A percentile compares a stretch with the other conserved stretches of the same genome.
Evolutionary conservation across 1,139 yeast genomes (phyloP).

Genomic region (Candida tunisiensis): DNA sequence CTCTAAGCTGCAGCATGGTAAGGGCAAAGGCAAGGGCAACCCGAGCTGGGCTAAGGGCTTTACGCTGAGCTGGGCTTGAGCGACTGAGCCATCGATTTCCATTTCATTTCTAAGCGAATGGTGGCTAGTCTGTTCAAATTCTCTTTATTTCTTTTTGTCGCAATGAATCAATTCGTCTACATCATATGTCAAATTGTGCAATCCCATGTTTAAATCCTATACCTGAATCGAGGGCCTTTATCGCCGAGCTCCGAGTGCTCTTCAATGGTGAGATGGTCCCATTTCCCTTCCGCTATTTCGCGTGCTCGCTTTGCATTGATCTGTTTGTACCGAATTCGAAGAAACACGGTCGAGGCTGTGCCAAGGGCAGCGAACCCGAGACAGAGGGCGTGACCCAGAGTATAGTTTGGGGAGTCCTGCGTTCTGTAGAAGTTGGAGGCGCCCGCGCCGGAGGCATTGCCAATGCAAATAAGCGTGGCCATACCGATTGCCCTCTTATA

Average conservation of each 20-base stretch:
- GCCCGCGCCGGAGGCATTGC: constrained; percentile 24
- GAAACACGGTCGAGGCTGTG: constrained; percentile 1
- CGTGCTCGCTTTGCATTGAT: constrained; percentile 11
- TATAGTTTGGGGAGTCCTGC: constrained; percentile 17
- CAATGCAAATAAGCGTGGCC: constrained; percentile 26
- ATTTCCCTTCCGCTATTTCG: constrained; percentile 13
- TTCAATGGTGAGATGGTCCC: constrained; percentile 10
- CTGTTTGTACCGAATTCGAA: constrained; percentile 8
- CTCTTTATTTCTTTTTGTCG: too few relatives aligned
- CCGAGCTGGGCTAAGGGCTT: too few relatives aligned
- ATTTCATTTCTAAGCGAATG: too few relatives aligned
- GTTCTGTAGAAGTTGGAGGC: constrained; percentile 21
- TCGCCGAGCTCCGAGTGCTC: constrained; percentile 20
- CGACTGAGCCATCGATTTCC: too few relatives aligned
- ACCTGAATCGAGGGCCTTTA: constrained; percentile 15
- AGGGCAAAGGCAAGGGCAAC: too few relatives aligned
- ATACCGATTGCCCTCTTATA: constrained; percentile 24
- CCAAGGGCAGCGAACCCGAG: constrained; percentile 6
- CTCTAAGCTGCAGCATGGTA: too few relatives aligned
- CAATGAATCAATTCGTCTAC: too few relatives aligned
- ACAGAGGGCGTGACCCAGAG: constrained; percentile 17
- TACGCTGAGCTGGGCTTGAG: too few relatives aligned
- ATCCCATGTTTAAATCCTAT: constrained; percentile 1
- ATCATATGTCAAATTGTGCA: too few relatives aligned
- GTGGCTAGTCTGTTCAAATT: too few relatives aligned